These are phyloP conservation scores for Podila epicladia DNA, from an alignment of 192 early-diverging fungal species.

Conservation along the genomic window DNA sequence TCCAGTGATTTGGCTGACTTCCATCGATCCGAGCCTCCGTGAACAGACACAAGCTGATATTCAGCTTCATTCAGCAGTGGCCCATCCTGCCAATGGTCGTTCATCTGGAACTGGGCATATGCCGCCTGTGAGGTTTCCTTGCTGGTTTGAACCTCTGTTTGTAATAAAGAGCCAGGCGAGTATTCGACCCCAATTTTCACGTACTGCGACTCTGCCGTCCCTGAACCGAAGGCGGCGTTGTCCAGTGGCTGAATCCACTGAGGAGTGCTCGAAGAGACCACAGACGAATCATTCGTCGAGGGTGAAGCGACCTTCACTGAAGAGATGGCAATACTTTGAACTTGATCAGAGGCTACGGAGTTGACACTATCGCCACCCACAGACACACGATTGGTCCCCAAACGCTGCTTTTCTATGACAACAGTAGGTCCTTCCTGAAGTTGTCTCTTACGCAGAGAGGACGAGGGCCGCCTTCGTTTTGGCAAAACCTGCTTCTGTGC, in stretches of 20 bases:
- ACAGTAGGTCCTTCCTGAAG: neutral
- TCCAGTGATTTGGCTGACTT: constrained; percentile 55
- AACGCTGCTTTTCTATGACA: neutral
- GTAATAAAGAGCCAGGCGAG: neutral
- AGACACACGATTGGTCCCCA: neutral
- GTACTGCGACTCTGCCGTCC: constrained; percentile 4
- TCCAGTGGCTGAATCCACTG: constrained; percentile 57
- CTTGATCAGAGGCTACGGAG: neutral
- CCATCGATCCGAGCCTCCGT: neutral
- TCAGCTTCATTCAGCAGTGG: neutral
- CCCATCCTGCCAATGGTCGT: neutral
- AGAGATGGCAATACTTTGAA: neutral
- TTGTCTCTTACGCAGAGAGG: neutral
- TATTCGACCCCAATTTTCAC: neutral
- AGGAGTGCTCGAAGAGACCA: constrained; percentile 9
- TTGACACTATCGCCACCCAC: neutral
- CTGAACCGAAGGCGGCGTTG: constrained; percentile 51
- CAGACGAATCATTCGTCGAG: constrained; percentile 18
- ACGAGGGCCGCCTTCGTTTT: neutral
- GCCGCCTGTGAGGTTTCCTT: neutral
- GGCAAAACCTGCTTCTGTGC: neutral
- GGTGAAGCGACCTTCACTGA: neutral
- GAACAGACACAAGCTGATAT: neutral
- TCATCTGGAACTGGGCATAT: constrained; percentile 4
- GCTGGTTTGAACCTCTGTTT: neutral